Evolutionary conservation across 139 green algal species (phyloP), one percentile per base, ranked within the genome.

Genomic region (Micractinium conductrix): DNA sequence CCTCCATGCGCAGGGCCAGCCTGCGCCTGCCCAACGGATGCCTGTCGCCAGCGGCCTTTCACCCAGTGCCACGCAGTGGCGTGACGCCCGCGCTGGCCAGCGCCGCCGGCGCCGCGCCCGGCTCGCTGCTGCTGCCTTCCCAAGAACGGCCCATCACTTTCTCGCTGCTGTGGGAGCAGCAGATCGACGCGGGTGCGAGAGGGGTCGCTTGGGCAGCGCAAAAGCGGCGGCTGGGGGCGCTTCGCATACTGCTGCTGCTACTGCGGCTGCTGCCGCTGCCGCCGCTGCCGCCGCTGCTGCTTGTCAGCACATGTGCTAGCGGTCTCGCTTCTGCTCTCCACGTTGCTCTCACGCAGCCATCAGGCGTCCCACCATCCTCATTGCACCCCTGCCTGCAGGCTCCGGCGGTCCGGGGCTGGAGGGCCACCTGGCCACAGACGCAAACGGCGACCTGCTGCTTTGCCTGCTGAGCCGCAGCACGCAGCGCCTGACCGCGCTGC

Each of bases 21-120:
- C 48, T 93, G 21, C 72, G 85, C 14, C 80, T 88, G 37, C 79
- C 89, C 40, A 83, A 91, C 38, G 89, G 89, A 8, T 28, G 30
- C 37, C 68, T 93, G 5, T 93, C 89, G 6, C 87, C 87, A 43
- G 37, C 78, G 55, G 87, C 83, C 0, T 93, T 93, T 75, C 80
- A 87, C 1, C 85, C 89, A 4, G 42, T 58, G 1, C 84, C 84
- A 3, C 67, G 76, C 65, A 73, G 73, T 38, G 50, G 12, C 38
- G 30, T 14, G 19, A 85, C 80, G 7, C 69, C 80, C 28, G 78
- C 60, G 17, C 8, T n/a, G 38, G 37, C 80, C 12, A 43, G 30
- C 30, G 62, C 33, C 12, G 17, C 30, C n/a, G 42, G 30, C 19
- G 62, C 19, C 12, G 42, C 58, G 3, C 48, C 30, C 16, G 38